These are phyloP conservation scores for Phytopythium montanum DNA, from an alignment of 352 stramenopile species.

Conservation along the genomic window DNA sequence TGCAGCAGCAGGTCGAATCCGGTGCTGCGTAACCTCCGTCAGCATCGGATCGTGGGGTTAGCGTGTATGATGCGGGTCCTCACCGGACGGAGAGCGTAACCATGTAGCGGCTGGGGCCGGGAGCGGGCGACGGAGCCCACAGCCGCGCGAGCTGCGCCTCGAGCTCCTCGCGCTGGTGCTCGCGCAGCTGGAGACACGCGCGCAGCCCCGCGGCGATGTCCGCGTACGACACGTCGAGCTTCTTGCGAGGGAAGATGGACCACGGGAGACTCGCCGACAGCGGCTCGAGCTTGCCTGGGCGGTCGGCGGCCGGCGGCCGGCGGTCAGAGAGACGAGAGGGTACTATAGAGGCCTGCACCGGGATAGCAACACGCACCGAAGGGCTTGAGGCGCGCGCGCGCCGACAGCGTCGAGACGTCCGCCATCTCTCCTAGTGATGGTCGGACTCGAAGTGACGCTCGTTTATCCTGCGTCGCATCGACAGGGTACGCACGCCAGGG, in stretches of 20 bases:
- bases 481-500: too few relatives aligned
- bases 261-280: constrained; percentile 59
- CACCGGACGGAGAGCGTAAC: constrained; percentile 74
- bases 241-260: constrained; percentile 81
- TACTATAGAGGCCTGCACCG: too few relatives aligned
- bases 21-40: constrained; percentile 31
- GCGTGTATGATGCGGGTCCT: too few relatives aligned
- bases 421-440: neutral
- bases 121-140: constrained; percentile 41
- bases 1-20: constrained; percentile 80
- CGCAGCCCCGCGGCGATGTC: constrained; percentile 57
- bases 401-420: neutral
- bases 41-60: too few relatives aligned
- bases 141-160: constrained; percentile 41
- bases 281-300: constrained; percentile 42
- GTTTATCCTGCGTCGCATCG: too few relatives aligned
- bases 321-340: neutral
- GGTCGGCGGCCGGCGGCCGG: too few relatives aligned
- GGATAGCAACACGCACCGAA: constrained; percentile 43
- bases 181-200: constrained; percentile 50
- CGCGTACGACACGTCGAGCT: constrained; percentile 73
- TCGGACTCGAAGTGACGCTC: too few relatives aligned
- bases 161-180: constrained; percentile 50
- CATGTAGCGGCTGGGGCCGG: constrained; percentile 33
- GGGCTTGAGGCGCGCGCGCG: constrained; percentile 27